A percentile compares a stretch with the other conserved stretches of the same genome.
Evolutionary conservation across 768 basidiomycete species (phyloP).

Genomic region (Collybia mongolica): DNA sequence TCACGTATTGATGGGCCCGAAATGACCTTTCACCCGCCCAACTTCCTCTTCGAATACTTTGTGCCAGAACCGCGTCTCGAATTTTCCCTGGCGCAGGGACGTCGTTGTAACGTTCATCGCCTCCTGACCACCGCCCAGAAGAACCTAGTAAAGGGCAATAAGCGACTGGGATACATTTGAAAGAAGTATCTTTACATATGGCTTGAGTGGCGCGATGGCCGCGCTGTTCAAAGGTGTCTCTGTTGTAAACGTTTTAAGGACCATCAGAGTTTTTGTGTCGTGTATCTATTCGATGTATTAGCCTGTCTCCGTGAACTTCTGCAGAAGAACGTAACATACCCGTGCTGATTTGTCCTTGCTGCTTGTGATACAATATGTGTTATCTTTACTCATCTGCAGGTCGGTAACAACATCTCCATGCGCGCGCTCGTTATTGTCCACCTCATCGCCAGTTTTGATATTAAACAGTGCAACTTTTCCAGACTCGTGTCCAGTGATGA

Average conservation of each 20-base stretch:
- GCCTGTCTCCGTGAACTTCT: background rate
- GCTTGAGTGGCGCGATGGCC: slow-evolving; percentile 76
- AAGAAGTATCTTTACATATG: slow-evolving; percentile 58
- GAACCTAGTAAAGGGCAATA: slow-evolving; percentile 47
- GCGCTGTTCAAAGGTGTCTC: slow-evolving; percentile 97
- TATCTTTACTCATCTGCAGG: slow-evolving; percentile 85
- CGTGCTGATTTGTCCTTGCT: slow-evolving; percentile 97
- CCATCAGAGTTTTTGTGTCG: slow-evolving; percentile 82
- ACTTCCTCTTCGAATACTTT: slow-evolving; percentile 96
- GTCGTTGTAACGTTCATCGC: slow-evolving; percentile 98
- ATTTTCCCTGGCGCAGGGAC: slow-evolving; percentile 90
- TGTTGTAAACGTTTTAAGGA: slow-evolving; percentile 91
- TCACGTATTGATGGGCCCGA: slow-evolving; percentile 94
- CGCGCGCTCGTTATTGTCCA: slow-evolving; percentile 80
- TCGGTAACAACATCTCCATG: slow-evolving; percentile 89
- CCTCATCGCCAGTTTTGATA: slow-evolving; percentile 81
- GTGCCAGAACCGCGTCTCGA: slow-evolving; percentile 99
- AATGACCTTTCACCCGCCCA: slow-evolving; percentile 96
- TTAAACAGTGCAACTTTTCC: slow-evolving; percentile 95
- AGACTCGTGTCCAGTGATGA: slow-evolving; percentile 95
- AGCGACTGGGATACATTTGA: background rate
- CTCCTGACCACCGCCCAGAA: slow-evolving; percentile 96
- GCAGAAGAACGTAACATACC: slow-evolving; percentile 42
- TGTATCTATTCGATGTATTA: slow-evolving; percentile 54
- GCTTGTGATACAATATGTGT: slow-evolving; percentile 93